These are phyloP conservation scores for Neurospora pannonica DNA, from an alignment of 495 filamentous ascomycete genomes.

Conservation along the genomic window DNA sequence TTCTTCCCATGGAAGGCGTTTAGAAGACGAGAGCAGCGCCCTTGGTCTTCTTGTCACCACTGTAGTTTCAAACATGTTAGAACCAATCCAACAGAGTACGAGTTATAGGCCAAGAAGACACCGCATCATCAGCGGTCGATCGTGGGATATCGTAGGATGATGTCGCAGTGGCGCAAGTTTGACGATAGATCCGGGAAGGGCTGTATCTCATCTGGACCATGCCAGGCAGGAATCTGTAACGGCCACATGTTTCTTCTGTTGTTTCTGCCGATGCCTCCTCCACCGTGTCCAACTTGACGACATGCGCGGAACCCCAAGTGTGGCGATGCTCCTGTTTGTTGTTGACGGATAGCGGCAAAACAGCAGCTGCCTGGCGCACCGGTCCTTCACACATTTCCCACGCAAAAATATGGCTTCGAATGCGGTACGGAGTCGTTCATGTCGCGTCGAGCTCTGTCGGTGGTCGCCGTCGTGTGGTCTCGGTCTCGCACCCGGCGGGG, in stretches of 20 bases:
- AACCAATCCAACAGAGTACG: constrained; percentile 8
- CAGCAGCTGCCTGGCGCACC: neutral
- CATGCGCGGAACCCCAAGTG: neutral
- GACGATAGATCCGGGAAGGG: neutral
- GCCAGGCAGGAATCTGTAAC: neutral
- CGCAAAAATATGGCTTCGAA: neutral
- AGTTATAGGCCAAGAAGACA: neutral
- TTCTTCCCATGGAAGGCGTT: constrained; percentile 20
- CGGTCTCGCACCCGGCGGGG: neutral
- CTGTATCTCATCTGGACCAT: neutral
- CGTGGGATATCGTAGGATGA: neutral
- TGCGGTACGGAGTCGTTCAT: neutral
- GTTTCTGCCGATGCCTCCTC: neutral
- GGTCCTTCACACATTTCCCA: neutral
- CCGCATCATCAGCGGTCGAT: neutral
- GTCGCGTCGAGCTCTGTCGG: neutral
- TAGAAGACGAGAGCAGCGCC: constrained; percentile 99
- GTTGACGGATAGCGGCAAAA: neutral
- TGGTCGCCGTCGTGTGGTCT: neutral
- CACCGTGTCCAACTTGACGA: neutral
- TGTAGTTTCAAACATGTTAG: constrained; percentile 32
- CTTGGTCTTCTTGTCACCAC: constrained; percentile 99
- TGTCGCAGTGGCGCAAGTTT: neutral
- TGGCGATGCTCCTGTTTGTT: neutral
- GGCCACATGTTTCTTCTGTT: neutral